Percentiles rank a stretch among this genome's conserved stretches.
Evolutionary conservation across 768 basidiomycete species (phyloP).

Genomic region (Tricholoma flavovirens): DNA sequence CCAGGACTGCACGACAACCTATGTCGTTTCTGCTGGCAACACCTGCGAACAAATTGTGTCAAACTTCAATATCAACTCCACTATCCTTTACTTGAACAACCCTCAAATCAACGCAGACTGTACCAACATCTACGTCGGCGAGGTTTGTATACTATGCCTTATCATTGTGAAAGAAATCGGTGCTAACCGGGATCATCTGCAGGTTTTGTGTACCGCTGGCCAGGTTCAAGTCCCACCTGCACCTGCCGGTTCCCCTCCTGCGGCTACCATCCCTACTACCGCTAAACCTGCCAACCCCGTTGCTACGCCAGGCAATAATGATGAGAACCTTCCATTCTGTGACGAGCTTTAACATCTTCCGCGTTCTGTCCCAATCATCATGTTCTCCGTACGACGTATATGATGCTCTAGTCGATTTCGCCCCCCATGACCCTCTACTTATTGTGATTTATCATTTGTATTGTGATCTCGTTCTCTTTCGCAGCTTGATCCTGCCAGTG

Average conservation of each 20-base stretch:
- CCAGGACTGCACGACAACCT: constrained; percentile 58
- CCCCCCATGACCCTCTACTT: background rate
- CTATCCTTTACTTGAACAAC: constrained; percentile 63
- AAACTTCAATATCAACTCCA: constrained; percentile 39
- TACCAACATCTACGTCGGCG: constrained; percentile 68
- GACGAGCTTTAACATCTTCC: constrained; percentile 36
- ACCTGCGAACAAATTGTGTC: constrained; percentile 48
- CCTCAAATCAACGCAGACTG: constrained; percentile 57
- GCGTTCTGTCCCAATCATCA: background rate
- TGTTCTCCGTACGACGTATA: background rate
- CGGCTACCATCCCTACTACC: constrained; percentile 22
- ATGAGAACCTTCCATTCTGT: constrained; percentile 45
- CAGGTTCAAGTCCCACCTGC: constrained; percentile 38
- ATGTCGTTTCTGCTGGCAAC: constrained; percentile 53
- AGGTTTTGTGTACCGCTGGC: constrained; percentile 49
- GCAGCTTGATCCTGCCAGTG: constrained; percentile 2
- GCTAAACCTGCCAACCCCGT: constrained; percentile 4
- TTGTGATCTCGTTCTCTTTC: background rate
- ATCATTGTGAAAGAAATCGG: too few species aligned
- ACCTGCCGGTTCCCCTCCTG: constrained; percentile 20
- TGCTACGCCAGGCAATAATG: constrained; percentile 7
- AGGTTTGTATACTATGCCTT: constrained; percentile 44
- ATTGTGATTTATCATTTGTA: background rate
- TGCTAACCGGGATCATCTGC: background rate
- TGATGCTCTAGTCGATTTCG: background rate